Conservation (phyloP, 1,284 basidiomycete genomes). For the Grifola frondosa region DNA sequence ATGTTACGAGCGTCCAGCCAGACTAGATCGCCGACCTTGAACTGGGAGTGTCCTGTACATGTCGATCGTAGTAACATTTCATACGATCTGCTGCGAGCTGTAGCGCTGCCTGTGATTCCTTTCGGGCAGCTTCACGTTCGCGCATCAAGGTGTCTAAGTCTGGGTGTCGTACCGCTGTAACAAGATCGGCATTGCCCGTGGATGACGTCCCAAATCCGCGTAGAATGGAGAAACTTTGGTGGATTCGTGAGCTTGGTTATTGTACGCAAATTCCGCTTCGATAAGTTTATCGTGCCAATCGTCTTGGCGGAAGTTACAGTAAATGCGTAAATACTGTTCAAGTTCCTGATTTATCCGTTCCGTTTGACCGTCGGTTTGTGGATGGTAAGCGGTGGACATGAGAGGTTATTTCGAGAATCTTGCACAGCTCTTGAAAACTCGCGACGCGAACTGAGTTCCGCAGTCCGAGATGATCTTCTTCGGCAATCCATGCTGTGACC, state of each 20-base stretch:
- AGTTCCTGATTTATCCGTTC: conserved; percentile 32
- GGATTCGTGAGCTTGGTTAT: conserved; percentile 20
- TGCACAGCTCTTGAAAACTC: conserved; percentile 30
- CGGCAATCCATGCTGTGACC: too few relatives aligned
- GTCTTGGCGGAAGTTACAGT: conserved; percentile 25
- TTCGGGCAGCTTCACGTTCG: too few relatives aligned
- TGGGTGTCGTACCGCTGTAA: too few relatives aligned
- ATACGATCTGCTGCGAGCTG: too few relatives aligned
- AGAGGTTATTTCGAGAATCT: conserved; percentile 21
- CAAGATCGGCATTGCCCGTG: too few relatives aligned
- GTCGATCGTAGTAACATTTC: too few relatives aligned
- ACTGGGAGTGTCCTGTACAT: too few relatives aligned
- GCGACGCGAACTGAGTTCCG: conserved; percentile 36
- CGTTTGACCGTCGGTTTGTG: conserved; percentile 32
- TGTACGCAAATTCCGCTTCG: conserved; percentile 25
- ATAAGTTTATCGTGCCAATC: conserved; percentile 31
- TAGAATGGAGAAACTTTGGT: conserved; percentile 31
- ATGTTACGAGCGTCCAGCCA: too few relatives aligned
- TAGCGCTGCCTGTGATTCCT: too few relatives aligned
- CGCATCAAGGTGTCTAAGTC: too few relatives aligned
- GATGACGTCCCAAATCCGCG: too few relatives aligned
- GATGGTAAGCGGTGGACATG: conserved; percentile 28
- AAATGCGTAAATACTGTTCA: conserved; percentile 21
- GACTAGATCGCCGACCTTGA: too few relatives aligned
- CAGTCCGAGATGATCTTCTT: conserved; percentile 32